phyloP scores from a whole-genome alignment of 495 filamentous ascomycete genomes.

The Daldinia decipiens region DNA sequence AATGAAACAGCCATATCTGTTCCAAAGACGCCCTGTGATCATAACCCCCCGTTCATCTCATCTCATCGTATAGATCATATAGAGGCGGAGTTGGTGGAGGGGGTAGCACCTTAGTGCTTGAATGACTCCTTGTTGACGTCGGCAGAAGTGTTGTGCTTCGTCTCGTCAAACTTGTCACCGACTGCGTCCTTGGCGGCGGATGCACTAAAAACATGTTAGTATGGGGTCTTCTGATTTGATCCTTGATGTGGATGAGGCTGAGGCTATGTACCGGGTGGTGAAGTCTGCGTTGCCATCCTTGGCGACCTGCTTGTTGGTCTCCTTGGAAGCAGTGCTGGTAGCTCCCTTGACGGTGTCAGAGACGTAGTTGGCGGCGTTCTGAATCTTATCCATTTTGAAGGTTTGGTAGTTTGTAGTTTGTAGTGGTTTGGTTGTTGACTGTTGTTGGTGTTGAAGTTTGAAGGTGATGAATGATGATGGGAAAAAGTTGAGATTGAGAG shows the following conservation, averaged over 20 bases:
- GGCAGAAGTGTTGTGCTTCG: slow-evolving; percentile 63
- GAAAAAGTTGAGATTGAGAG: slow-evolving; percentile 8
- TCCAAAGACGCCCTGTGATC: slow-evolving; percentile 36
- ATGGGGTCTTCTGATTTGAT: background rate
- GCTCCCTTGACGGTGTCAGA: slow-evolving; percentile 66
- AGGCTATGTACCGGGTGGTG: slow-evolving; percentile 59
- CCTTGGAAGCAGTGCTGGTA: slow-evolving; percentile 64
- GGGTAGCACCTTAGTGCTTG: slow-evolving; percentile 59
- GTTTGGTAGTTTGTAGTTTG: slow-evolving; percentile 50
- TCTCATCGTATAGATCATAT: slow-evolving; percentile 42
- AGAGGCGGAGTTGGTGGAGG: slow-evolving; percentile 8
- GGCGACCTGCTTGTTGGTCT: slow-evolving; percentile 72
- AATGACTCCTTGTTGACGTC: slow-evolving; percentile 67
- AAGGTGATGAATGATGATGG: slow-evolving; percentile 21
- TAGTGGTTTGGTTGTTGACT: slow-evolving; percentile 38
- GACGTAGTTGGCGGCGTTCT: slow-evolving; percentile 70
- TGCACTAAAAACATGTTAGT: slow-evolving; percentile 50
- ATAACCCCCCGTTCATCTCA: slow-evolving; percentile 30
- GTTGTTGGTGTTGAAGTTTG: slow-evolving; percentile 5
- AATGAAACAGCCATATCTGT: slow-evolving; percentile 33
- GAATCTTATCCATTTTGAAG: slow-evolving; percentile 66
- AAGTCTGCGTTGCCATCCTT: slow-evolving; percentile 65
- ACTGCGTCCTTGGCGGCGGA: slow-evolving; percentile 66
- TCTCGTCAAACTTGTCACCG: slow-evolving; percentile 67
- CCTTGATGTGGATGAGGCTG: slow-evolving; percentile 16